These are phyloP conservation scores for Aspergillus pseudonomiae DNA, from an alignment of 2,329 filamentous ascomycete genomes.

Conservation along the genomic window DNA sequence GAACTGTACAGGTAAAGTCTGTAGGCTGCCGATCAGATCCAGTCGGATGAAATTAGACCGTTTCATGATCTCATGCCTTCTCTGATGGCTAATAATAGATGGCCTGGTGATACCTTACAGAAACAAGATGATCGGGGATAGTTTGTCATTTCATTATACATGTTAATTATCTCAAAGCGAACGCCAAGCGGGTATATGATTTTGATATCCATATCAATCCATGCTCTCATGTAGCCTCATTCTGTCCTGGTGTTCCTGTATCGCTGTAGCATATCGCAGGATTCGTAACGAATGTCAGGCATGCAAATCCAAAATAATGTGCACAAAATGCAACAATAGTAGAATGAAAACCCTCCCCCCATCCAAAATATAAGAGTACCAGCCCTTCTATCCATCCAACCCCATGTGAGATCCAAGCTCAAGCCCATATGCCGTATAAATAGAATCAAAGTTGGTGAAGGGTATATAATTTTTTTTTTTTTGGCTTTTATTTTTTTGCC, in stretches of 20 bases:
- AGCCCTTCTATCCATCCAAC: constrained; percentile 3
- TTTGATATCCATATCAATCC: constrained; percentile 7
- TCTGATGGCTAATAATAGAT: not conserved
- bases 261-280: not conserved
- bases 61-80: not conserved
- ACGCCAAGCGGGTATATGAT: constrained; percentile 7
- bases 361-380: not conserved
- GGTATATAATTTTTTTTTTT: not conserved
- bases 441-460: not conserved
- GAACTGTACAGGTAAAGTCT: not conserved
- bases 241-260: not conserved
- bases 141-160: constrained; percentile 2
- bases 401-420: not conserved
- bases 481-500: not conserved
- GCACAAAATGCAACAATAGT: not conserved
- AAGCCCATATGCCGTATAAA: not conserved
- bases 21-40: not conserved
- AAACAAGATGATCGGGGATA: not conserved
- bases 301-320: not conserved
- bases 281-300: constrained; percentile 3
- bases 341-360: not conserved
- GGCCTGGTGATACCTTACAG: not conserved
- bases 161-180: not conserved
- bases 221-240: constrained; percentile 7
- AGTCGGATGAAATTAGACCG: not conserved